Evolutionary conservation across 1,284 basidiomycete species (phyloP).

Genomic region (Cryptococcus floricola): DNA sequence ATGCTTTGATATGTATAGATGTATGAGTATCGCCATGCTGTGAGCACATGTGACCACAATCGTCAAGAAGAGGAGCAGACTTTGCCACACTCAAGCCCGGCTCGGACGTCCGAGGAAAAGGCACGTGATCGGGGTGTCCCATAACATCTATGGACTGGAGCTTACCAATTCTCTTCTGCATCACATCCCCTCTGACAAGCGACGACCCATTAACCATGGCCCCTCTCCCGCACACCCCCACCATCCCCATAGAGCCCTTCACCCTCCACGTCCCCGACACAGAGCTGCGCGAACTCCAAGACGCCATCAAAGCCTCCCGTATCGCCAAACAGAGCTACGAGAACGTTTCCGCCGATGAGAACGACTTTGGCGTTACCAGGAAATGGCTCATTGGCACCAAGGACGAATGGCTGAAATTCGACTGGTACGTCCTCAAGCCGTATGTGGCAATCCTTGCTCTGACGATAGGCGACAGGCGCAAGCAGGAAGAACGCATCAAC

Average conservation of each 20-base stretch:
- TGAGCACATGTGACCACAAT: too few species aligned
- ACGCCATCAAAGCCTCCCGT: slow-evolving; percentile 20
- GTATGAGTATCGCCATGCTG: too few species aligned
- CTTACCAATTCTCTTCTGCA: too few species aligned
- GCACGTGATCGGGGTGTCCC: too few species aligned
- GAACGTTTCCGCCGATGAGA: slow-evolving; percentile 18
- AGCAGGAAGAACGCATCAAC: slow-evolving; percentile 26
- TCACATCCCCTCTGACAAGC: too few species aligned
- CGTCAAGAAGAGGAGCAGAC: too few species aligned
- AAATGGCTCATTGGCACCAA: slow-evolving; percentile 20
- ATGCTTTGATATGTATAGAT: too few species aligned
- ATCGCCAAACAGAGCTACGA: slow-evolving; percentile 34
- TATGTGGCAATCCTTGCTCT: not conserved
- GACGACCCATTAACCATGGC: too few species aligned
- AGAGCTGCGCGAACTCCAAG: slow-evolving; percentile 34
- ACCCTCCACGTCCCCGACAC: slow-evolving; percentile 23
- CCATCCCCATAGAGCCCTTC: slow-evolving; percentile 31
- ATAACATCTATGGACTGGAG: too few species aligned
- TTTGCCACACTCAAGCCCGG: too few species aligned
- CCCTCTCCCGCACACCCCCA: slow-evolving; percentile 24
- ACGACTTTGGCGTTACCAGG: slow-evolving; percentile 20
- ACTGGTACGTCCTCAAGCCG: slow-evolving; percentile 19
- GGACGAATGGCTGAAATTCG: slow-evolving; percentile 20
- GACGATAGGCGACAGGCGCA: slow-evolving; percentile 17
- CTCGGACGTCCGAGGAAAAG: too few species aligned